A percentile compares a stretch with the other conserved stretches of the same genome.
Evolutionary conservation across 148 eudicot genomes (phyloP).

Genomic region (Mesembryanthemum crystallinum): DNA sequence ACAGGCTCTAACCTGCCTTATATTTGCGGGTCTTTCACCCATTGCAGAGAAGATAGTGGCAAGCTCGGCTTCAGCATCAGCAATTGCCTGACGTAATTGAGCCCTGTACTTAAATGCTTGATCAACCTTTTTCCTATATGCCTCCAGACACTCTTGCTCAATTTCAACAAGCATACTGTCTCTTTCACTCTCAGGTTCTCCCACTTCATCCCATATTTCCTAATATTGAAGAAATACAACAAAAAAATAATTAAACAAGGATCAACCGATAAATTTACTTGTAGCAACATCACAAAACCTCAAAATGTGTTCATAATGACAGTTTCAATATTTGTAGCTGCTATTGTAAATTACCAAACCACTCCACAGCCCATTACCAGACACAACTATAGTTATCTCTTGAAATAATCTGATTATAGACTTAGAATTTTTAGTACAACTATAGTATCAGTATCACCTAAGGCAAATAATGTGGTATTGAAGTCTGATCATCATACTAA

Average conservation of each 20-base stretch:
- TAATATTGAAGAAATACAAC: conserved; percentile 26
- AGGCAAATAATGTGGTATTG: no score
- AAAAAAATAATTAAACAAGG: conserved; percentile 4
- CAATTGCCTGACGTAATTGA: conserved; percentile 61
- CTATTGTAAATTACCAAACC: no score
- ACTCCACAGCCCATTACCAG: no score
- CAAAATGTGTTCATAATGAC: no score
- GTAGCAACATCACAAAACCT: background rate
- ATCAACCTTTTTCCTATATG: conserved; percentile 70
- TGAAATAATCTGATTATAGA: no score
- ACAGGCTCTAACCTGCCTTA: conserved; percentile 47
- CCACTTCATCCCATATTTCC: conserved; percentile 95
- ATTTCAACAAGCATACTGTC: conserved; percentile 69
- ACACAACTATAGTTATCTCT: no score
- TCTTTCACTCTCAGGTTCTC: conserved; percentile 60
- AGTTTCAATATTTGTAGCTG: no score
- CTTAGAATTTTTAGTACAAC: no score
- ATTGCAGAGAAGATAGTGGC: conserved; percentile 55
- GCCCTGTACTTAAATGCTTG: conserved; percentile 61
- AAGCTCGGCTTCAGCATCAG: conserved; percentile 77
- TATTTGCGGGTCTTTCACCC: conserved; percentile 51
- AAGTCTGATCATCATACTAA: no score
- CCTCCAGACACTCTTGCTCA: conserved; percentile 73
- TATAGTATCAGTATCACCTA: no score
- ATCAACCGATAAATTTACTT: background rate